phyloP scores from a whole-genome alignment of 495 filamentous ascomycete genomes.

The Xylaria scruposa region DNA sequence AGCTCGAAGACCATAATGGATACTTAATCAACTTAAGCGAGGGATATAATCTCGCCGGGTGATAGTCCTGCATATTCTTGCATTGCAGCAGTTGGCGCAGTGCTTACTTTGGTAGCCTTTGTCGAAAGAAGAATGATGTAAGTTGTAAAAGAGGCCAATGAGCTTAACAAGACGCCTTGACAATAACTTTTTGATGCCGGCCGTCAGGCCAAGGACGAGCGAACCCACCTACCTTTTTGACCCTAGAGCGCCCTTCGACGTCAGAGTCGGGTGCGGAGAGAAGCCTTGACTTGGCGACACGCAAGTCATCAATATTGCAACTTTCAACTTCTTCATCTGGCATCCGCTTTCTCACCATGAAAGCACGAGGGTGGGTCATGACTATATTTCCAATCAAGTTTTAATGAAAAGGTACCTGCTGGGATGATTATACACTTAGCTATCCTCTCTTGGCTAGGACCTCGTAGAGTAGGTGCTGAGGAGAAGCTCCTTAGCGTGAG shows the following conservation, averaged over 20 bases:
- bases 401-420: neutral
- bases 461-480: neutral
- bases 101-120: neutral
- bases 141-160: neutral
- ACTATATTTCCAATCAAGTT: neutral
- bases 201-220: neutral
- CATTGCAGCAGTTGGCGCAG: neutral
- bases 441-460: neutral
- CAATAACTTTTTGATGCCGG: conserved; percentile 2
- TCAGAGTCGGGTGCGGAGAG: neutral
- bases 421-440: neutral
- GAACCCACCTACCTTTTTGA: conserved; percentile 12
- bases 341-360: neutral
- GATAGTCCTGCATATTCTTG: neutral
- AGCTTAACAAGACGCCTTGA: neutral
- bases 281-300: neutral
- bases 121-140: conserved; percentile 2
- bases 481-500: neutral
- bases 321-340: neutral
- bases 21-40: neutral
- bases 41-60: neutral
- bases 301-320: neutral
- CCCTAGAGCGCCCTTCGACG: neutral
- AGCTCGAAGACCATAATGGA: neutral
- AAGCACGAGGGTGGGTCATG: neutral